Evolutionary conservation across 805 yeast genomes (phyloP), one percentile per base, ranked within the genome.

Genomic region (Schwanniomyces polymorphus): DNA sequence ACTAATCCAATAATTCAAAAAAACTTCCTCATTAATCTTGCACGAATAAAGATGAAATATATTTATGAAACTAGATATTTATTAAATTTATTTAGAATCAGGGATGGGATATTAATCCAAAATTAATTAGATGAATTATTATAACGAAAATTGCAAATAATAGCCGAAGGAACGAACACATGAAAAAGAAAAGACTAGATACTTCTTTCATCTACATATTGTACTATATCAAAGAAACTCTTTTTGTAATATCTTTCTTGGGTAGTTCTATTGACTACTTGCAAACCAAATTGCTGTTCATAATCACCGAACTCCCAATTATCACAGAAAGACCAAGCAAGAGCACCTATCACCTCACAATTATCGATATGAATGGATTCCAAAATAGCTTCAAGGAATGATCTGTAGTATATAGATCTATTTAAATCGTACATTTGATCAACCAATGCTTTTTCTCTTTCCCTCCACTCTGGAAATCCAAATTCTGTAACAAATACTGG

Each of bases 241-340:
- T 60, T 58, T 47, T 60, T 60, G 51, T 48, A 60, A 47, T 42
- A 51, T 38, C 63, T 53, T 41, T 59, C 61, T 50, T 57, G 63
- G 11, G 64, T 59, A 11, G 64, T 57, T 48, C 61, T 53, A 46
- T 59, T 58, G 34, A 60, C 64, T 11, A 54, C 61, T 47, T 59
- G 63, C 12, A 60, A 34, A 27, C 64, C 64, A 42, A 51, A 60
- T 34, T 58, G 60, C 43, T 52, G 56, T 1, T 11, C 34, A 37
- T 52, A 56, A 45, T 51, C 64, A 31, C 67, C 62, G 57, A 68
- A 67, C 47, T 68, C 72, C 57, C 65, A 58, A 47, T 66, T 62
- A 49, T 68, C 73, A 29, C 59, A 56, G 44, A 60, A 54, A 14
- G 66, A 55, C 73, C 72, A 67, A 3, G 65, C 65, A 40, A 64